Percentiles rank a stretch among this genome's conserved stretches.
These are phyloP conservation scores for Persicaria maculosa DNA, from an alignment of 148 eudicot species.

Conservation along the genomic window DNA sequence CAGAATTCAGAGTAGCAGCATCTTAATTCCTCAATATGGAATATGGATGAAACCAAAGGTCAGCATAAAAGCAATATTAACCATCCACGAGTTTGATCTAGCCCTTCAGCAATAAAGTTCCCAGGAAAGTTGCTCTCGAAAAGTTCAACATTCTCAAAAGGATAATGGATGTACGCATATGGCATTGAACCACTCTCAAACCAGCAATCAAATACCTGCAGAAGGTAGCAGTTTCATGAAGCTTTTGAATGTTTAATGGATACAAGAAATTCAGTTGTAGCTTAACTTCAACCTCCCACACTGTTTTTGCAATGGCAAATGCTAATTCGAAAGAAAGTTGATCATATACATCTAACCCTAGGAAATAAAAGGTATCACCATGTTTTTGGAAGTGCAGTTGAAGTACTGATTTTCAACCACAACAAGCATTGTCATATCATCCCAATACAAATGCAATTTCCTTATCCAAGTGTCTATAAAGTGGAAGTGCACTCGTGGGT, in stretches of 20 bases:
- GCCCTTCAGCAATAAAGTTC: slow-evolving; percentile 96
- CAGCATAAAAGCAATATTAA: slow-evolving; percentile 21
- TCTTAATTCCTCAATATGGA: background rate
- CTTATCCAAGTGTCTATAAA: too few relatives aligned
- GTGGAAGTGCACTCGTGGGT: too few relatives aligned
- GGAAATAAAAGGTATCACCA: too few relatives aligned
- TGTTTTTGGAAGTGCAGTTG: too few relatives aligned
- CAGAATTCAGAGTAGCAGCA: background rate
- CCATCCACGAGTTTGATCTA: slow-evolving; percentile 99
- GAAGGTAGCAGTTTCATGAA: background rate
- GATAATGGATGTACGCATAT: slow-evolving; percentile 92
- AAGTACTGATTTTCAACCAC: too few relatives aligned
- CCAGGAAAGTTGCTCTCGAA: slow-evolving; percentile 91
- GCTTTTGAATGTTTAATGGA: background rate
- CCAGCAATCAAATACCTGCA: slow-evolving; percentile 99
- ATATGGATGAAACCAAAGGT: background rate
- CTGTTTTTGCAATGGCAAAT: too few relatives aligned
- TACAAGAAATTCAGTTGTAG: background rate
- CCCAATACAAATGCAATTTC: too few relatives aligned
- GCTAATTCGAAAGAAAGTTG: too few relatives aligned
- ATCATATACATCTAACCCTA: too few relatives aligned
- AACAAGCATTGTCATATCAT: too few relatives aligned
- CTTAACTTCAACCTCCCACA: background rate
- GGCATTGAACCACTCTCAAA: slow-evolving; percentile 99
- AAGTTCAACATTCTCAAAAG: slow-evolving; percentile 81